Base-by-base conservation (phyloP, 192 early-diverging fungal species). In the Umbelopsis sp. region DNA sequence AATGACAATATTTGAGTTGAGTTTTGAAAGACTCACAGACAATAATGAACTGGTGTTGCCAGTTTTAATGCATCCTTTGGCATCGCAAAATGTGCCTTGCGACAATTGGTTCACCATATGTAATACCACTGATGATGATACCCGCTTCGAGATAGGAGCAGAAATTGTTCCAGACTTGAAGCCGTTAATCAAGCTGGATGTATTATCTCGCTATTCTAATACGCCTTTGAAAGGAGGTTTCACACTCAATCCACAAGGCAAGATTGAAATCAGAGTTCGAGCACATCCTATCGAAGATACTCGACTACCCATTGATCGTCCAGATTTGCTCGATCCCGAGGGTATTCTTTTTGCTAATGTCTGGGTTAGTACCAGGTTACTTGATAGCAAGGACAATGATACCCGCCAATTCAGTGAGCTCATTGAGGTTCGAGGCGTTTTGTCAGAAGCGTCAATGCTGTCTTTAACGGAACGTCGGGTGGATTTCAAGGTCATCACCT, bases 41-140 rank as follows among this genome's bases (percentile, higher is more conserved):
- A 69, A 84, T 10, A 69, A 84, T 10, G 91, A 89, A n/a, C 85
- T 85, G 49, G 74, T 96, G 51, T 66, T 96, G 11, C 94, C 94
- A 7, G 75, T 86, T 8, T 68, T 95, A n/a, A 78, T 78, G 23
- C 87, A 94, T 74, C 94, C 94, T 10, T 71, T 88, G 46, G 69
- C 80, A 22, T 46, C 78, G 2, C 74, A 79, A 1, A 84, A 88
- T 22, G 71, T 85, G n/a, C 83, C 88, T 0, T 91, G 90, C 64
- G 93, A 96, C 72, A 85, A 84, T 16, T 96, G 92, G 93, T 96
- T 95, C 79, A 82, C 86, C 16, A 89, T 96, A 48, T 72, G 81
- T 18, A 96, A 94, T 74, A 86, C 84, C 33, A 83, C 88, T 9
- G 88, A 90, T 33, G 85, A 91, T n/a, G 94, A 96, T 55, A 82